Base-by-base conservation (phyloP, 148 eudicot genomes). In the Amaranthus hypochondriacus region DNA sequence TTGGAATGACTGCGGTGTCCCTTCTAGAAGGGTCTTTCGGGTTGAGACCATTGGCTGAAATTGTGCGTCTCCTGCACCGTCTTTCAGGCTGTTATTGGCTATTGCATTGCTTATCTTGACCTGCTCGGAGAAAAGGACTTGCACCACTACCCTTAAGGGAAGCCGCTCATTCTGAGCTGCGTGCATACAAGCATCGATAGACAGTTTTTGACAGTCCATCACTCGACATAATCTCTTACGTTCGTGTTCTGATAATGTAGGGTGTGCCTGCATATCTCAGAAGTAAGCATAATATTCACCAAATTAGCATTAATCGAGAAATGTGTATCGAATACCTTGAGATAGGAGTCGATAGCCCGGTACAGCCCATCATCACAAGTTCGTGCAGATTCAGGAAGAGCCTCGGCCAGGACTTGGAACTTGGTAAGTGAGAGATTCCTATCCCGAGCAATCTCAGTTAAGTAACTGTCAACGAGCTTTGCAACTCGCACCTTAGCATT, bases 161-260 rank as follows among this genome's bases (percentile, higher is more conserved):
- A 96, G 96, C 9, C 99, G 79, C 74, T 96, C 99, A 18, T 96
- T 96, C 56, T 96, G 99, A n/a, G 99, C 99, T 2, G 97, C 99
- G 13, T 96, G 99, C 94, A 92, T 87, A 69, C 99, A 92, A 0
- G 97, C 99, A 59, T 96, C 99, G 0, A 96, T 82, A 2, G 99
- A 96, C 56, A 96, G 97, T 85, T 92, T 96, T 58, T 92, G 97
- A 80, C 97, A 96, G 78, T 96, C 99, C 97, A 96, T 96, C 42
- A 88, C 97, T 0, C 99, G 84, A 64, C 99, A 96, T 8, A 96
- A 76, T 68, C 97, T 70, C 76, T 89, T 92, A 81, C 99, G 82
- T 83, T 96, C 97, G 50, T 92, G 97, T 81, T 96, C 99, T 6
- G 97, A 89, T 43, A 96, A 91, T 46, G 88, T 83, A 39, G 99